Evolutionary conservation across 2,329 filamentous ascomycete genomes (phyloP), one percentile per base, ranked within the genome.

Genomic region (Huntiella abstrusa): DNA sequence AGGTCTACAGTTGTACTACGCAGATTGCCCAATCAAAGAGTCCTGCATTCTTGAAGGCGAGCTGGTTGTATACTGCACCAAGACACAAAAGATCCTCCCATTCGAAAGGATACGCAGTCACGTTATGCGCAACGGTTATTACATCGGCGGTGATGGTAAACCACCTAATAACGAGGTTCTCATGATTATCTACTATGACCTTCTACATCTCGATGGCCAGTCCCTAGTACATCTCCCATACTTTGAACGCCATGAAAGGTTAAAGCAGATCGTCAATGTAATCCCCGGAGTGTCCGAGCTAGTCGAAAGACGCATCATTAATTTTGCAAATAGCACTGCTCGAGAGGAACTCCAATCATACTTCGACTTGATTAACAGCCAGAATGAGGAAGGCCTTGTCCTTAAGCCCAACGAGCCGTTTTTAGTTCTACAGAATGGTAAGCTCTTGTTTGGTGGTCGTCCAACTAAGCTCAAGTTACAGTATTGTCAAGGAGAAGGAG

Each of bases 391-490:
- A 62, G 87, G 87, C 0, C 66, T 91, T 12, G 77, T 94, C 0
- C 59, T 94, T 43, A 94, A 93, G 59, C 75, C 80, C 1, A 77
- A 85, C 49, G 75, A 81, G 17, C 76, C 85, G 0, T 94, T 93
- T 56, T 83, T 93, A 51, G 65, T 73, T 47, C 10, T 41, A n/a
- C 11, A 19, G 15, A 28, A 41, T 6, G 32, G 19, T 3, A 12
- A 32, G 3, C n/a, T 41, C n/a, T n/a, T n/a, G n/a, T 64, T 63
- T 49, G 56, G 59, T 2, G 32, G 28, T 17, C 67, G 64, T 48
- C 80, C 76, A 57, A 83, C 94, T 55, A 94, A 94, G 60, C 60
- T 94, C 37, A 94, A 94, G 60, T 85, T 85, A 55, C 83, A 91
- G 55, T 93, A 92, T 54, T 62, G 93, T 34, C 68, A 71, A 19